phyloP scores from a whole-genome alignment of 164 flowering plant genomes.

The Cinnamomum micranthum region DNA sequence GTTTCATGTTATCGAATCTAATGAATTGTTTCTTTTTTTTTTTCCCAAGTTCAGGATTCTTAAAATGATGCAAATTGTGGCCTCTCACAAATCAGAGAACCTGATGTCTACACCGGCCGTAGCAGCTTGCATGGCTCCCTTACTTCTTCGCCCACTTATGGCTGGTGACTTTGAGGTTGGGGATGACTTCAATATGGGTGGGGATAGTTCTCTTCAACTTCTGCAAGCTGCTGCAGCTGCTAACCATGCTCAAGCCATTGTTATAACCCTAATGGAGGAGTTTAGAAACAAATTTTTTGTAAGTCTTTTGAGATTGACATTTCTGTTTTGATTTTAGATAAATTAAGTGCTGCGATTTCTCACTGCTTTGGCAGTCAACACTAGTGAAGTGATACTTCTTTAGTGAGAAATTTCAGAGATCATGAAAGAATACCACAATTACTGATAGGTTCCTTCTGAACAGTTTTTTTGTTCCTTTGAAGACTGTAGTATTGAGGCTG shows the following conservation, averaged over 20 bases:
- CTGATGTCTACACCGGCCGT: constrained; percentile 94
- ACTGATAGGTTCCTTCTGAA: too few relatives aligned
- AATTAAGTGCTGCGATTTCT: too few relatives aligned
- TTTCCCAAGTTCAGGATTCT: constrained; percentile 51
- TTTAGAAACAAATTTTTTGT: constrained; percentile 78
- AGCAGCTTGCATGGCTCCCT: constrained; percentile 99
- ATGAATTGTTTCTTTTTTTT: too few relatives aligned
- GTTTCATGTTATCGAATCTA: background rate
- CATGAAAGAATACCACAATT: too few relatives aligned
- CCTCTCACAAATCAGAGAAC: constrained; percentile 69
- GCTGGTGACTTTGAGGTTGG: constrained; percentile 94
- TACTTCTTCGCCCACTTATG: constrained; percentile 94
- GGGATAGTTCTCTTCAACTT: constrained; percentile 92
- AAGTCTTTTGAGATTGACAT: constrained; percentile 16
- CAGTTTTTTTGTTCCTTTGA: too few relatives aligned
- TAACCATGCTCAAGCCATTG: constrained; percentile 97
- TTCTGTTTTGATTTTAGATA: too few relatives aligned
- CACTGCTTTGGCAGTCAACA: too few relatives aligned
- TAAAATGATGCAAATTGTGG: constrained; percentile 88
- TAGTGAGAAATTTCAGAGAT: too few relatives aligned
- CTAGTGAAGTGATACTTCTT: too few relatives aligned
- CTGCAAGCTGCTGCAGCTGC: constrained; percentile 99
- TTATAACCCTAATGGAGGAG: constrained; percentile 80
- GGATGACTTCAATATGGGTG: constrained; percentile 71
- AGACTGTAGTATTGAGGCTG: too few relatives aligned